Evolutionary conservation across 129 eudicot species (phyloP).

Genomic region (Tagetes erecta): DNA sequence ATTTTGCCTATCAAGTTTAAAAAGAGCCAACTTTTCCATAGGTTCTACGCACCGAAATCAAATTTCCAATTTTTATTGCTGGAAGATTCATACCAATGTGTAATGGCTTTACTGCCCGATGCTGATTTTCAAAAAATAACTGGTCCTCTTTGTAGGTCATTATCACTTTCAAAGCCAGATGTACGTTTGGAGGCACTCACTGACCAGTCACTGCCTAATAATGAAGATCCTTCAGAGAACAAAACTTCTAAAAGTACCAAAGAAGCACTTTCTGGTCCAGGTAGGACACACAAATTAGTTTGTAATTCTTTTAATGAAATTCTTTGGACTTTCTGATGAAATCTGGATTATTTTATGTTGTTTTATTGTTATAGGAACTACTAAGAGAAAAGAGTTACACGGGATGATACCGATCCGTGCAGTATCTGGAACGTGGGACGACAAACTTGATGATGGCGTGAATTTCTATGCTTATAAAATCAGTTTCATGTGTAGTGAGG

Average conservation of each 20-base stretch:
- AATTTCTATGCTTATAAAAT: constrained; percentile 61
- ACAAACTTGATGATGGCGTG: constrained; percentile 43
- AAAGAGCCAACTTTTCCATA: constrained; percentile 24
- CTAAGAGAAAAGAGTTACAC: constrained; percentile 92
- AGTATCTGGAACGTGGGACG: constrained; percentile 69
- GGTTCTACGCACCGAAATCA: constrained; percentile 55
- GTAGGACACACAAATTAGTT: constrained; percentile 22
- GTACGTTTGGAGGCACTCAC: constrained; percentile 66
- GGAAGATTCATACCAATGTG: constrained; percentile 47
- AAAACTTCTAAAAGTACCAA: constrained; percentile 34
- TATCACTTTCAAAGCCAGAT: constrained; percentile 55
- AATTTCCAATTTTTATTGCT: constrained; percentile 40
- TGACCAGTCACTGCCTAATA: constrained; percentile 56
- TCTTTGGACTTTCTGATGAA: neutral
- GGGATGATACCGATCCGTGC: constrained; percentile 52
- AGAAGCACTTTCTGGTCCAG: constrained; percentile 52
- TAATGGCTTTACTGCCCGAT: constrained; percentile 56
- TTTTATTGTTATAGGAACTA: constrained; percentile 59
- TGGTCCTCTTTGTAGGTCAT: constrained; percentile 49
- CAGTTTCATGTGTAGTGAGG: constrained; percentile 52
- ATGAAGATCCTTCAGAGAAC: constrained; percentile 37
- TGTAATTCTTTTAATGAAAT: neutral
- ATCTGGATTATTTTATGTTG: neutral
- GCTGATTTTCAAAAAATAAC: constrained; percentile 53
- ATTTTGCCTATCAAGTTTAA: neutral